Evolutionary conservation across 139 green algal genomes (phyloP), one percentile per base, ranked within the genome.

Genomic region (Chlorella sorokiniana): DNA sequence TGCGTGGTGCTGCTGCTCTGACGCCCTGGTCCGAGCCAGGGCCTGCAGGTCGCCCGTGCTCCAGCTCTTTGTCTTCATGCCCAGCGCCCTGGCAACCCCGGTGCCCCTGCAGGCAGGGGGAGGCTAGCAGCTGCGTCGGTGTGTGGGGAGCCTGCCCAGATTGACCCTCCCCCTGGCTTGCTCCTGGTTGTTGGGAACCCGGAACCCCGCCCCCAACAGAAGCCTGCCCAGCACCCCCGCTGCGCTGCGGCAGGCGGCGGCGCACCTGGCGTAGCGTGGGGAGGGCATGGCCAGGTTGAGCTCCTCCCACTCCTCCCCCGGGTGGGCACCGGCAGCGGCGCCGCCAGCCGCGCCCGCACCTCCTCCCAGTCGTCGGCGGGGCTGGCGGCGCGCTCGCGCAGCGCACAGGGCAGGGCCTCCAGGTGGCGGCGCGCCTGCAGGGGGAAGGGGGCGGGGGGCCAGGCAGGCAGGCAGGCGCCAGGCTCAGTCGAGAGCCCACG

Each of bases 21-120:
- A 11, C 11, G 70, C 70, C n/a, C n/a, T n/a, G n/a, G n/a, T n/a
- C n/a, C n/a, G n/a, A 23, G 45, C 70, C 5, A 78, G 70, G 14
- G 70, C 48, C 45, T 64, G 70, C 45, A 78, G 70, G 45, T 78
- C 70, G 23, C 70, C 70, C 31, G 70, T 78, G 70, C 70, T 78
- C 45, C 23, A 63, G 42, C 70, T 78, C 42, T 37, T 64, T 16
- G 16, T 38, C 62, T 69, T 69, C 14, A 31, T 29, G 31, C 48
- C 7, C 70, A 78, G 45, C 44, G 70, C 70, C 31, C 70, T 56
- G 29, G 45, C n/a, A 44, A 78, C 70, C 45, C 70, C 42, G 70
- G 40, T 48, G 20, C 70, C 70, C 22, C 70, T 78, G 70, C 48
- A 74, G 27, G 16, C 18, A n/a, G 14, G n/a, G n/a, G 61, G 7